Base-by-base conservation (phyloP, 768 basidiomycete species). In the Tephrocybe sp. region DNA sequence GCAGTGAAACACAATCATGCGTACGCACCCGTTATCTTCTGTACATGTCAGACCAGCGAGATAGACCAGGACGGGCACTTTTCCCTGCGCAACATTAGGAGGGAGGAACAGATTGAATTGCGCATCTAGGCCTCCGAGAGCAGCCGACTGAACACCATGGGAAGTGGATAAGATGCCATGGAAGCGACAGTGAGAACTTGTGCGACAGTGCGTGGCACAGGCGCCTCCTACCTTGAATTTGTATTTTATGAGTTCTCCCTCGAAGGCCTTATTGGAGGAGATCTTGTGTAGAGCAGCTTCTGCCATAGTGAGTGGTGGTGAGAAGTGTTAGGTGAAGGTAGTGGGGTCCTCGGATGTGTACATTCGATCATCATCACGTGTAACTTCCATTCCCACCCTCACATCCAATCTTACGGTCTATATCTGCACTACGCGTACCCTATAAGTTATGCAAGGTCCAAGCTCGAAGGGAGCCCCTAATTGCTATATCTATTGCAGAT, bases 61-160 rank as follows among this genome's bases (percentile, higher is more conserved):
- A 69, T 94, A 99, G 54, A 90, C 77, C 7, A 99, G 72, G 2
- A 98, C 72, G 0, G 84, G 70, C 56, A 81, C 76, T 60, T 85
- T 80, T 34, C 67, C 64, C 8, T 67, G 66, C 14, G 67, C 45
- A 21, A 84, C 78, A 44, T 80, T 77, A 10, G 74, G 72, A 2
- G 97, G 96, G 5, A 98, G 62, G 71, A 90, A 99, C 57, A 98
- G 69, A 68, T 98, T 98, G 78, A 98, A 92, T 40, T 83, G 75
- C 5, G 95, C 79, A 51, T 77, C 65, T 12, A 84, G 75, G 42
- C 81, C 85, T 30, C 90, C 90, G 7, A 88, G 81, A 3, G 76
- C 82, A 30, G 73, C 71, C 37, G 89, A 90, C 91, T 93, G 41
- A 9, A 45, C 58, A 32, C 15, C 15, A 33, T 50, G 11, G 24